Conservation (phyloP, 805 yeast genomes). For the Candida ovalis region DNA sequence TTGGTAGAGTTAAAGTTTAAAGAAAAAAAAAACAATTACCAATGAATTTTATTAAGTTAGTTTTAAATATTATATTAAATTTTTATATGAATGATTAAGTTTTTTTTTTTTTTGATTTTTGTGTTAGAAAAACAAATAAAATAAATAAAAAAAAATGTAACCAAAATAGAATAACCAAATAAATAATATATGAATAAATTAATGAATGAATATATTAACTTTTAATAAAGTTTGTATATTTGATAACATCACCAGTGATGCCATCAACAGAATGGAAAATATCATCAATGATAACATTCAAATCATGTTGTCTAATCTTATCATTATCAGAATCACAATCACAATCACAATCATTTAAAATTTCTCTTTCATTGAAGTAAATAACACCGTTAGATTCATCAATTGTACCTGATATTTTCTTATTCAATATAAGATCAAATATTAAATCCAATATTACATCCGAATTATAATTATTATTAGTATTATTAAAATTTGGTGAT, state of each 20-base stretch:
- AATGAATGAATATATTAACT: too few species aligned
- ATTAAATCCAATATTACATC: slow-evolving; percentile 14
- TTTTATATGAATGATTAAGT: not conserved
- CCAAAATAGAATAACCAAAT: too few species aligned
- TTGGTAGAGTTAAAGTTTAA: slow-evolving; percentile 52
- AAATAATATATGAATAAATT: too few species aligned
- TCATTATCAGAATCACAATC: not conserved
- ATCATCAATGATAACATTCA: slow-evolving; percentile 2
- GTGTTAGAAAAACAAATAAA: too few species aligned
- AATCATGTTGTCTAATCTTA: not conserved
- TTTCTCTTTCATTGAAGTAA: too few species aligned
- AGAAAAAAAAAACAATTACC: not conserved
- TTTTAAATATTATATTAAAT: not conserved
- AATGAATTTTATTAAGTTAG: not conserved
- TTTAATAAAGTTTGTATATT: too few species aligned
- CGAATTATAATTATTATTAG: not conserved
- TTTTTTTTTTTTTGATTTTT: too few species aligned
- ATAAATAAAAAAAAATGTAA: too few species aligned
- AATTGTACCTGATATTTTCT: slow-evolving; percentile 21
- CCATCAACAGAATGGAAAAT: slow-evolving; percentile 10
- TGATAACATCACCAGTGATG: slow-evolving; percentile 6
- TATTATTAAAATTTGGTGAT: too few species aligned
- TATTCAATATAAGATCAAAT: slow-evolving; percentile 17
- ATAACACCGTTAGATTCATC: slow-evolving; percentile 21
- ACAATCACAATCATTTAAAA: too few species aligned